Percentiles rank a stretch among this genome's conserved stretches.
Conservation (phyloP, 2,329 filamentous ascomycete genomes). For the Ophiostoma sp. region DNA sequence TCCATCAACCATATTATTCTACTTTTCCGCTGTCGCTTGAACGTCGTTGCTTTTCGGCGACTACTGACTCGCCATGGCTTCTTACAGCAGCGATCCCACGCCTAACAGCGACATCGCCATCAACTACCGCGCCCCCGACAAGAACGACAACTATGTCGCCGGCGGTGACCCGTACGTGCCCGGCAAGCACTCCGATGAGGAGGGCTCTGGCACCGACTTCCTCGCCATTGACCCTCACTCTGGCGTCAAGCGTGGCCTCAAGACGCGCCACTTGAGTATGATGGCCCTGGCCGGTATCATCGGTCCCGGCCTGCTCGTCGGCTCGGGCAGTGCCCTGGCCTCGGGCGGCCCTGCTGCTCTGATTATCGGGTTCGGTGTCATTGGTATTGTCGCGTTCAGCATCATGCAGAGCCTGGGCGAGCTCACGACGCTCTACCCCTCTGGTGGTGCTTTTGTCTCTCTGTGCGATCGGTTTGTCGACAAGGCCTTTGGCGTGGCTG, state of each 20-base stretch:
- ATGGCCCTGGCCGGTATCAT: slow-evolving; percentile 59
- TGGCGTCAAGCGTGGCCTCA: slow-evolving; percentile 64
- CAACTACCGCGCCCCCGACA: slow-evolving; percentile 22
- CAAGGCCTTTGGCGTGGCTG: slow-evolving; percentile 61
- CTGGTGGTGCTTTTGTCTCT: slow-evolving; percentile 65
- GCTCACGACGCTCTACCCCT: slow-evolving; percentile 67
- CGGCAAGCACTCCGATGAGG: slow-evolving; percentile 26
- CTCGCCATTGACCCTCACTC: slow-evolving; percentile 52
- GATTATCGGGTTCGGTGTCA: slow-evolving; percentile 66
- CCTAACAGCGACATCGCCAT: slow-evolving; percentile 15
- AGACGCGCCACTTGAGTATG: slow-evolving; percentile 63
- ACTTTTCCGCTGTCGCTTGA: not conserved
- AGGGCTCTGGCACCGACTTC: slow-evolving; percentile 39
- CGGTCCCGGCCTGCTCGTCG: slow-evolving; percentile 67
- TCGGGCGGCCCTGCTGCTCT: slow-evolving; percentile 66
- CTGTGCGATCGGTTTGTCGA: slow-evolving; percentile 67
- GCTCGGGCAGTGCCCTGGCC: slow-evolving; percentile 62
- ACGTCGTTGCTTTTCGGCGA: not conserved
- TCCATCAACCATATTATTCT: not conserved
- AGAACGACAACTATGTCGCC: slow-evolving; percentile 9
- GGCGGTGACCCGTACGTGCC: not conserved
- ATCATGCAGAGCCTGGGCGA: slow-evolving; percentile 72
- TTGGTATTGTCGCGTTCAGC: slow-evolving; percentile 62
- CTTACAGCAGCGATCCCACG: slow-evolving; percentile 10
- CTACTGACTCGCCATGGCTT: not conserved